Evolutionary conservation across 768 basidiomycete genomes (phyloP), one percentile per base, ranked within the genome.

Genomic region (Coprinopsis sp.): DNA sequence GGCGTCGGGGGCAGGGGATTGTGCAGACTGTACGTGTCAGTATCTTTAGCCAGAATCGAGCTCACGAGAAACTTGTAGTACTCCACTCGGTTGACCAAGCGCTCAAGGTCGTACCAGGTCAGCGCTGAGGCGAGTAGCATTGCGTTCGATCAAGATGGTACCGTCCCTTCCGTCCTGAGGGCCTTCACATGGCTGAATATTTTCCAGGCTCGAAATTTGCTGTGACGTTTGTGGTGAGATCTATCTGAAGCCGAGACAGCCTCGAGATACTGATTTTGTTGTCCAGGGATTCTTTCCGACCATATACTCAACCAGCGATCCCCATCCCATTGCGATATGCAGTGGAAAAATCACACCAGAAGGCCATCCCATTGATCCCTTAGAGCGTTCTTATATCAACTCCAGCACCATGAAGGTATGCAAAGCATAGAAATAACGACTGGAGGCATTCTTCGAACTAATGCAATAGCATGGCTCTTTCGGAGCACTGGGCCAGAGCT

Each of bases 321-420:
- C 82, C 6, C 66, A 79, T 51, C 89, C 88, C 3, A 53, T 90
- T 36, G 88, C 87, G 0, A 69, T 79, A 2, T 82, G 84, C 58
- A 86, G 73, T 44, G 84, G 78, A 6, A 62, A 63, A 33, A 74
- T 77, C 42, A 65, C 70, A 2, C 80, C 84, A 6, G 72, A 79
- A 43, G 83, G 84, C 29, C 69, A 66, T 4, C 72, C 72, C 4
- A 59, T 76, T 24, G 64, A 72, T 29, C 24, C 64, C 6, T 69
- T 68, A 28, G 65, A 78, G 53, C 66, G 77, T 42, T 72, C 77
- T 3, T 91, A 88, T 60, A 71, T 70, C 0, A 90, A 91, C 58
- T 74, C 76, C 0, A 87, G 83, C 50, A 89, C 87, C 1, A 88
- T 86, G 72, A 91, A 91, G 72, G 87, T 82, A 45, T n/a, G 57